A percentile compares a stretch with the other conserved stretches of the same genome.
Conservation (phyloP, 176 grass and related monocot genomes). For the Paspalum notatum region DNA sequence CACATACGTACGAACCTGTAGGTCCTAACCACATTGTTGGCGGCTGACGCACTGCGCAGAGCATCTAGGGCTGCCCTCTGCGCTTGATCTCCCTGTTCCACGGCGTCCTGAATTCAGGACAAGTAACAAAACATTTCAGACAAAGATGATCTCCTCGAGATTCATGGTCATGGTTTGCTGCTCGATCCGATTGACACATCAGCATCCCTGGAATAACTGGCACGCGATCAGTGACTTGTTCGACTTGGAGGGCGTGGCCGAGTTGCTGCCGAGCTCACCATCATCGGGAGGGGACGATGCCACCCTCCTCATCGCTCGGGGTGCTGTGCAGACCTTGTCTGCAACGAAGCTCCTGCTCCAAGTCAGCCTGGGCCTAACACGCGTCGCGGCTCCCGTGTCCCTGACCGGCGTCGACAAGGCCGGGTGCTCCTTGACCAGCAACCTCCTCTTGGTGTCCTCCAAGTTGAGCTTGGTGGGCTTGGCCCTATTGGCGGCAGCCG, state of each 20-base stretch:
- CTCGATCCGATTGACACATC: neutral
- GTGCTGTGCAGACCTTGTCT: slow-evolving; percentile 36
- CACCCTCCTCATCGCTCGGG: slow-evolving; percentile 29
- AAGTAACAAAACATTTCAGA: neutral
- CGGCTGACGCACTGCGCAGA: slow-evolving; percentile 77
- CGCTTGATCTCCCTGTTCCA: slow-evolving; percentile 75
- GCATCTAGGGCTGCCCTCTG: slow-evolving; percentile 92
- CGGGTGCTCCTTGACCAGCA: slow-evolving; percentile 62
- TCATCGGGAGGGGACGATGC: slow-evolving; percentile 43
- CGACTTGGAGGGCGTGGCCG: slow-evolving; percentile 44
- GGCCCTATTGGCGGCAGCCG: slow-evolving; percentile 3
- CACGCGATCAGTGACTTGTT: slow-evolving; percentile 41
- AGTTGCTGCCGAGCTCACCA: slow-evolving; percentile 50
- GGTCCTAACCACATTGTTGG: slow-evolving; percentile 70
- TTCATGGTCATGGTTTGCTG: neutral
- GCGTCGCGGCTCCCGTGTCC: slow-evolving; percentile 44
- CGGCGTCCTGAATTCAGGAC: slow-evolving; percentile 60
- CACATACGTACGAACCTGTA: slow-evolving; percentile 56
- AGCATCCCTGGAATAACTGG: slow-evolving; percentile 64
- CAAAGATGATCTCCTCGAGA: neutral
- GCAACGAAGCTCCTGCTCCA: slow-evolving; percentile 65
- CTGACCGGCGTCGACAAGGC: slow-evolving; percentile 52
- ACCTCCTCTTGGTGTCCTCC: slow-evolving; percentile 46
- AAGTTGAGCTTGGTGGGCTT: slow-evolving; percentile 69
- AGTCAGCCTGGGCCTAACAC: slow-evolving; percentile 44